Evolutionary conservation across 768 basidiomycete genomes (phyloP), one percentile per base, ranked within the genome.

Genomic region (Heimioporus sp.): DNA sequence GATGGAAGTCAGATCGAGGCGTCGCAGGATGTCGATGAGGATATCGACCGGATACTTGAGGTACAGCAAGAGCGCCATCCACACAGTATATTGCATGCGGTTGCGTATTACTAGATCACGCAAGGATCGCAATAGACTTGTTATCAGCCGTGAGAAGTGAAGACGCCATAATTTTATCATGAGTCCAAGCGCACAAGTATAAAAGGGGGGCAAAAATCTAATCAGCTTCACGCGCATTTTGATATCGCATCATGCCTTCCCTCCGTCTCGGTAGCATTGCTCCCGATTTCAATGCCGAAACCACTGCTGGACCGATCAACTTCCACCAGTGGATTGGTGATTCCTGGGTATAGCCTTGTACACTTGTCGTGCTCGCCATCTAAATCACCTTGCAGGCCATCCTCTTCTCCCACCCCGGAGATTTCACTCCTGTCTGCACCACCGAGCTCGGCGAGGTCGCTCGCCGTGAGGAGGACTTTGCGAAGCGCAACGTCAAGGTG

Each of bases 371-470:
- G 21, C 21, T 20, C n/a, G 6, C 47, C 35, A 28, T 21, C 42
- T 56, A 35, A 49, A 37, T 36, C 7, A n/a, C 30, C 28, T 21
- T 31, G n/a, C 52, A 91, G 90, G 88, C 79, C 45, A 73, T 93
- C 67, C 79, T 98, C 51, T 98, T 98, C 82, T 96, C 93, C 30
- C 94, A 97, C 71, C 93, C 93, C 1, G 94, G 88, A 40, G 88
- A 92, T 66, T 92, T 92, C 66, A 90, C 89, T n/a, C 89, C 90
- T 44, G 87, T 95, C 47, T 94, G 91, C 80, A 95, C 97, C 43
- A 99, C 97, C 49, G 97, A 98, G 76, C 87, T 98, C 35, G 94
- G 92, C 46, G 96, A 97, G 69, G 94, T 97, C 40, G 88, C 97
- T 45, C 86, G 92, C 57, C 89, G 91, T 53, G 80, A 83, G 12